Base-by-base conservation (phyloP, 306 rosid genomes). In the Begonia fuchsioides region DNA sequence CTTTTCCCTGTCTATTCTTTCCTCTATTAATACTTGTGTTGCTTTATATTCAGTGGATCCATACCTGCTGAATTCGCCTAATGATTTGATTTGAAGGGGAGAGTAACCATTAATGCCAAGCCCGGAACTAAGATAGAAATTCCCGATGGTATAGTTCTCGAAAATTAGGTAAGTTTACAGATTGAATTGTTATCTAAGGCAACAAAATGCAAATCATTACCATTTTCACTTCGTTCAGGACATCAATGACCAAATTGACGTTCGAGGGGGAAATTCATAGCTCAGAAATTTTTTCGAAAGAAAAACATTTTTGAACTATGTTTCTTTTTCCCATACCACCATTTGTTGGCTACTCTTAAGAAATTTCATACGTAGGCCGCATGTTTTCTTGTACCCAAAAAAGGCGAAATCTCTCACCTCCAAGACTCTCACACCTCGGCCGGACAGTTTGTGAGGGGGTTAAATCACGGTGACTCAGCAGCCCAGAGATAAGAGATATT, bases 111-210 rank as follows among this genome's bases (percentile, higher is more conserved):
- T 15, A 47, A 51, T 58, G 87, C 87, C 47, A 66, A 80, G 55
- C 74, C 95, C 3, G 87, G 76, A 32, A 48, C 57, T 60, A 77
- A 68, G 52, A 54, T 80, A 72, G 84, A 84, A 76, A 80, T 84
- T 53, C 84, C 95, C 0, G 81, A 75, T 49, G 81, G 87, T 44
- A 65, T 41, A 2, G 69, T 76, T 38, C 63, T 84, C 49, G 81
- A 72, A 52, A 78, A 77, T 58, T 66, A 77, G 95, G 95, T 75
- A 55, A 47, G 15, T 44, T 26, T 20, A 51, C 54, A 15, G 12
- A 18, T 14, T 26, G 18, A 39, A 53, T 10, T 5, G n/a, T 39
- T 49, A 16, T 20, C 32, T 7, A 20, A 20, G 1, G 32, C 32
- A 20, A 7, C 6, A 20, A 20, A 20, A 20, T 20, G 32, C 32